Conservation (phyloP, 2,329 filamentous ascomycete genomes). For the Xylariaceae sp. region DNA sequence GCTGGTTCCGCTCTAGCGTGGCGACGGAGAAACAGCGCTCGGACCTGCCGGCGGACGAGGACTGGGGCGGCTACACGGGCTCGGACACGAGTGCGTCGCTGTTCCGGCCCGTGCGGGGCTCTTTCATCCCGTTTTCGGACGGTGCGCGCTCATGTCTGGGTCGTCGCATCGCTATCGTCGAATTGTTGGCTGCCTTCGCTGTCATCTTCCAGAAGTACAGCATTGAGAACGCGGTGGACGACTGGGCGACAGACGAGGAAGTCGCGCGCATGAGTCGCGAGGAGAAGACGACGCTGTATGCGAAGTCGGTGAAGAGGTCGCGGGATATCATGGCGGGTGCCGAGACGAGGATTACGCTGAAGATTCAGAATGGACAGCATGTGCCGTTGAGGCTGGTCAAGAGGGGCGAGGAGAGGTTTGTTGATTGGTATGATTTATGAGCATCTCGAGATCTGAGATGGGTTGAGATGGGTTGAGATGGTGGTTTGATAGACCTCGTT, state of each 20-base stretch:
- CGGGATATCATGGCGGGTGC: constrained; percentile 48
- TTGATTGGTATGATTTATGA: constrained; percentile 29
- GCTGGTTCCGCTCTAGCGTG: constrained; percentile 44
- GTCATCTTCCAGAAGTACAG: constrained; percentile 56
- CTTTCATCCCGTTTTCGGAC: constrained; percentile 54
- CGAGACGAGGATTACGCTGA: constrained; percentile 62
- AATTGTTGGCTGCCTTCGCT: constrained; percentile 50
- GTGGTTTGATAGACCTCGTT: no score
- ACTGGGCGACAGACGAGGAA: constrained; percentile 49
- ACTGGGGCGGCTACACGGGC: constrained; percentile 53
- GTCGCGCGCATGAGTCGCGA: constrained; percentile 43
- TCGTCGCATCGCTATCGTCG: constrained; percentile 53
- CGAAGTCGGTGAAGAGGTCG: constrained; percentile 53
- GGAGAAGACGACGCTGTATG: constrained; percentile 50
- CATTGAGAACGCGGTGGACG: constrained; percentile 63
- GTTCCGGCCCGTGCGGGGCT: constrained; percentile 53
- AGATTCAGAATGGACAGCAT: constrained; percentile 52
- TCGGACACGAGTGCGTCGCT: constrained; percentile 56
- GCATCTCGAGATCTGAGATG: no score
- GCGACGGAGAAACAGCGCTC: constrained; percentile 14
- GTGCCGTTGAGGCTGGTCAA: constrained; percentile 64
- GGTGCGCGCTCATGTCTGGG: constrained; percentile 53
- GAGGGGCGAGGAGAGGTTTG: constrained; percentile 64
- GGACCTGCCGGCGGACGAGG: constrained; percentile 33
- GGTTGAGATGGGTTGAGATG: no score